These are phyloP conservation scores for Trichosporon faecale DNA, from an alignment of 1,284 basidiomycete species.

Conservation along the genomic window DNA sequence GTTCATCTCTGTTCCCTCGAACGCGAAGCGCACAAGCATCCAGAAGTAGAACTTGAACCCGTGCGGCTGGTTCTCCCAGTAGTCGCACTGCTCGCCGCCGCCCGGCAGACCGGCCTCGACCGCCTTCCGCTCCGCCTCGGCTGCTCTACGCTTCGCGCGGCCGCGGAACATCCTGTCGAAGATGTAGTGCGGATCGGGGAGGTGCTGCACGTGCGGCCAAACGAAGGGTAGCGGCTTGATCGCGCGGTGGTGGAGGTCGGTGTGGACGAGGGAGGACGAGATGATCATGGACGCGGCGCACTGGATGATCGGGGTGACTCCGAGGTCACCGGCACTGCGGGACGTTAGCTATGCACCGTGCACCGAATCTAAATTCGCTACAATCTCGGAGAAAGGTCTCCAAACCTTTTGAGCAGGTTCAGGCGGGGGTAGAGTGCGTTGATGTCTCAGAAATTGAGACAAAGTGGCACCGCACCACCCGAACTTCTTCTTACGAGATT, in stretches of 20 bases:
- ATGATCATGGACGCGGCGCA: conserved; percentile 50
- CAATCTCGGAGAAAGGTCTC: no score
- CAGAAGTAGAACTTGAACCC: conserved; percentile 38
- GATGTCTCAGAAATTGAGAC: not conserved
- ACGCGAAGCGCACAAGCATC: conserved; percentile 51
- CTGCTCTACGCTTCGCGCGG: not conserved
- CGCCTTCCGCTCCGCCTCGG: not conserved
- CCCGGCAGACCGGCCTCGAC: not conserved
- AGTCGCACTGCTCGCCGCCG: not conserved
- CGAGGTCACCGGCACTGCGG: conserved; percentile 45
- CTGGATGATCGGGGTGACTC: conserved; percentile 52
- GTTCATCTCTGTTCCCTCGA: conserved; percentile 52
- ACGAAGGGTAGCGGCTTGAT: conserved; percentile 49
- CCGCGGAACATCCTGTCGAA: conserved; percentile 21
- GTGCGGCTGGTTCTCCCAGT: not conserved
- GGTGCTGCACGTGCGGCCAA: conserved; percentile 51
- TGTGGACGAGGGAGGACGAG: conserved; percentile 51
- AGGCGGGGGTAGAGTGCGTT: no score
- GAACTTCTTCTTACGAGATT: not conserved
- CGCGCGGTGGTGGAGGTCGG: conserved; percentile 48
- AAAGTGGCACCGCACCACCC: conserved; percentile 1
- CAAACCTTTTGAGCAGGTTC: no score
- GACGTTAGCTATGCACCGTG: not conserved
- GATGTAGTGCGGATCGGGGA: conserved; percentile 45
- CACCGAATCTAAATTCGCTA: not conserved